These are phyloP conservation scores for Aspergillus piperis DNA, from an alignment of 2,329 filamentous ascomycete genomes.

Conservation along the genomic window DNA sequence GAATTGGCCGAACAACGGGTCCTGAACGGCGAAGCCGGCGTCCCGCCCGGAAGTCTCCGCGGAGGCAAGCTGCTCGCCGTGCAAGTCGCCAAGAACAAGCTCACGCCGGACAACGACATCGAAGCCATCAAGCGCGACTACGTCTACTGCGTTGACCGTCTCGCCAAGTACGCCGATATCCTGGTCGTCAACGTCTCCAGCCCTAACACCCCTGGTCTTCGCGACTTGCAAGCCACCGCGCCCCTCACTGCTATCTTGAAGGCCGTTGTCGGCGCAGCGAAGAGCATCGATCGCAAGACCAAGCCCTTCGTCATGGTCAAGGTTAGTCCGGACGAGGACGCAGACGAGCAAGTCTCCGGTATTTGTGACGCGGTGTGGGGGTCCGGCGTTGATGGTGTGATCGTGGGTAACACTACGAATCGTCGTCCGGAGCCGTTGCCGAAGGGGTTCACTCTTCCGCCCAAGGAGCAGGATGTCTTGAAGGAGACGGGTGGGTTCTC, in stretches of 20 bases:
- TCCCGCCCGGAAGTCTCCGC: slow-evolving; percentile 78
- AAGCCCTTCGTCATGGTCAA: slow-evolving; percentile 94
- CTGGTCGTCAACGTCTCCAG: slow-evolving; percentile 98
- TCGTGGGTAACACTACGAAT: slow-evolving; percentile 97
- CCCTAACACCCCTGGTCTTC: slow-evolving; percentile 89
- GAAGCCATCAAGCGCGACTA: slow-evolving; percentile 77
- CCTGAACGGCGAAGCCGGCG: slow-evolving; percentile 71
- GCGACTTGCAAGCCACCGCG: slow-evolving; percentile 80
- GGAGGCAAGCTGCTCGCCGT: slow-evolving; percentile 79
- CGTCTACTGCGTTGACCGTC: slow-evolving; percentile 79
- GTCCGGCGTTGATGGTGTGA: slow-evolving; percentile 89
- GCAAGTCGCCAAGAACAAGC: slow-evolving; percentile 96
- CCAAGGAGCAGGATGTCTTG: slow-evolving; percentile 68
- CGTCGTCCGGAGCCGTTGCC: slow-evolving; percentile 71
- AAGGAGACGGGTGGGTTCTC: slow-evolving; percentile 85
- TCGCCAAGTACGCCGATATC: slow-evolving; percentile 89
- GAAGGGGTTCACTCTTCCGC: slow-evolving; percentile 61
- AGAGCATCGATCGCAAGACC: slow-evolving; percentile 65
- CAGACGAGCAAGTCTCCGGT: slow-evolving; percentile 77
- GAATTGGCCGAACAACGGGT: slow-evolving; percentile 69
- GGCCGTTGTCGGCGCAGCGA: slow-evolving; percentile 79
- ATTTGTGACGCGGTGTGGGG: slow-evolving; percentile 82
- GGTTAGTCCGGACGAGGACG: slow-evolving; percentile 93
- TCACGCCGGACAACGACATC: slow-evolving; percentile 81
- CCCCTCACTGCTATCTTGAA: slow-evolving; percentile 78